Evolutionary conservation across 2,329 filamentous ascomycete genomes (phyloP).

Genomic region (Trichoderma asperellum): DNA sequence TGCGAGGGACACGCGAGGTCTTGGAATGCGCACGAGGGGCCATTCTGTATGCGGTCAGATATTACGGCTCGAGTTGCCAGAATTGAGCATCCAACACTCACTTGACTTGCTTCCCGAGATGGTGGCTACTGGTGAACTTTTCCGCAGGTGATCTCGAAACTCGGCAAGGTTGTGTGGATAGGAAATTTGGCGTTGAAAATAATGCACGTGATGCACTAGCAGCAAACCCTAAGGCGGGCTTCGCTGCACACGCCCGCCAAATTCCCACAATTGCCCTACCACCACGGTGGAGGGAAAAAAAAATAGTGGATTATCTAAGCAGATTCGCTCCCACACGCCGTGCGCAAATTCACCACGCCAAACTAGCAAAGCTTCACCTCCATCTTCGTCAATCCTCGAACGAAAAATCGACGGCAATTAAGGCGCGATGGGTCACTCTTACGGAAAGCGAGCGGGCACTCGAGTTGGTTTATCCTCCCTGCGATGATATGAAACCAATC

Average conservation of each 20-base stretch:
- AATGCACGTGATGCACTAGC: constrained; percentile 37
- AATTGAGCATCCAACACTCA: constrained; percentile 37
- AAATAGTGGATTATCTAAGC: constrained; percentile 44
- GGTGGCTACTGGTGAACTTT: constrained; percentile 43
- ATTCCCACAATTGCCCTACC: constrained; percentile 42
- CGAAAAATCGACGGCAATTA: constrained; percentile 47
- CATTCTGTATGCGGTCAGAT: constrained; percentile 45
- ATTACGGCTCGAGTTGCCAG: constrained; percentile 28
- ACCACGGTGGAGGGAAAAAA: constrained; percentile 34
- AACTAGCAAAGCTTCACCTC: constrained; percentile 39
- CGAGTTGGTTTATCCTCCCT: constrained; percentile 62
- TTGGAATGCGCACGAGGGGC: constrained; percentile 80
- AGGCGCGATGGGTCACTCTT: constrained; percentile 82
- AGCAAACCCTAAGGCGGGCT: constrained; percentile 44
- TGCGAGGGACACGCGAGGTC: constrained; percentile 98
- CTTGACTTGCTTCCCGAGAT: constrained; percentile 47
- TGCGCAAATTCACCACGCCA: constrained; percentile 46
- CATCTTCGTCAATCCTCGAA: constrained; percentile 48
- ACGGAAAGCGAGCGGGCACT: constrained; percentile 85
- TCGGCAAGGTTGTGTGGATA: constrained; percentile 42
- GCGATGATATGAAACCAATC: constrained; percentile 3
- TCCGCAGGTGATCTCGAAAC: constrained; percentile 37
- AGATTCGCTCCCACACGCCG: constrained; percentile 43
- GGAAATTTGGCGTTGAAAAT: constrained; percentile 37
- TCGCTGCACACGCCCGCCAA: constrained; percentile 31